Evolutionary conservation across 306 rosid genomes (phyloP), one percentile per base, ranked within the genome.

Genomic region (Rubus parviflorus): DNA sequence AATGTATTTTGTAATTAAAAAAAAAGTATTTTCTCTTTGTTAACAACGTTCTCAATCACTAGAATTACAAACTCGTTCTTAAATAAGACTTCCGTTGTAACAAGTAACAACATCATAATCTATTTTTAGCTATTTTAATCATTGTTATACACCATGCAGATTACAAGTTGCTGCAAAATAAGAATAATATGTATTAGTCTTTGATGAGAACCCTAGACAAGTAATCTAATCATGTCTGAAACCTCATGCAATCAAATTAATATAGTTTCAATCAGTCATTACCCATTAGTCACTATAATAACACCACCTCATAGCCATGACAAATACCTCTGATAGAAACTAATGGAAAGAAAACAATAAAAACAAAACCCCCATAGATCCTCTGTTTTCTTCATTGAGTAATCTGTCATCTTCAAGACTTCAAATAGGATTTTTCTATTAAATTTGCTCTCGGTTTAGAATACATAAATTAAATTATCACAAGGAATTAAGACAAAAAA

Each of bases 391-490:
- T 19, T 56, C 3, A 45, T 56, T 45, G 20, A 70, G 48, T 69
- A 19, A 58, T 30, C 67, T 57, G 62, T 58, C 63, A 70, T 13
- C 35, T 57, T 57, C n/a, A n/a, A n/a, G n/a, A n/a, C n/a, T n/a
- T n/a, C 49, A 56, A 69, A 25, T 5, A 0, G 1, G 13, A 45
- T n/a, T 77, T 67, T 9, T 14, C 58, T n/a, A 75, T 20, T 15
- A 49, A 64, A 3, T 23, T 22, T 37, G 38, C 63, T 65, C 46
- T 63, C 1, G 7, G 67, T 58, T 73, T 9, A 53, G 63, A 30
- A 52, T 16, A 52, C 35, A 9, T 43, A 2, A 30, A 48, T 48
- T 48, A 37, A 22, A 65, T 40, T 12, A 52, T 30, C 12, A 49
- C 2, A 0, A 35, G n/a, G 15, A 6, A n/a, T n/a, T n/a, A n/a